Evolutionary conservation across 176 grass and related monocot species (phyloP).

Genomic region (Bonia amplexicaulis): DNA sequence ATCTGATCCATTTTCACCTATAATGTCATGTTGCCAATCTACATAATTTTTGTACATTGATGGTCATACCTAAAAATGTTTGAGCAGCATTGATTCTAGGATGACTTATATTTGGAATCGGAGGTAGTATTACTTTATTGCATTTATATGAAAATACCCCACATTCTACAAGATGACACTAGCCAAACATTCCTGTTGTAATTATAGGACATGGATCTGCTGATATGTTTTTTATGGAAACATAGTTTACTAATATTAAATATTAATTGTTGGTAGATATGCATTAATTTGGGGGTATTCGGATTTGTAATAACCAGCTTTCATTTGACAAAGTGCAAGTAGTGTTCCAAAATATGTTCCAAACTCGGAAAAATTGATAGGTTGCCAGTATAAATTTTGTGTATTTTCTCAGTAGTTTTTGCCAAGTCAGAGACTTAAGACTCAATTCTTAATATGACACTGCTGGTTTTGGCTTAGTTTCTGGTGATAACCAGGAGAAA

Average conservation of each 20-base stretch:
- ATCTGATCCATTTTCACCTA: too few relatives aligned
- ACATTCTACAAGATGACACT: neutral
- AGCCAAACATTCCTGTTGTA: neutral
- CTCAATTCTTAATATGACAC: neutral
- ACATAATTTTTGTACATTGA: too few relatives aligned
- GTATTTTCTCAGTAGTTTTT: neutral
- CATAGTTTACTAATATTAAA: neutral
- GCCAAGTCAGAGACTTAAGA: neutral
- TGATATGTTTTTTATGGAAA: neutral
- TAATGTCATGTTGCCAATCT: too few relatives aligned
- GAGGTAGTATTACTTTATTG: neutral
- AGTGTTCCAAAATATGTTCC: neutral
- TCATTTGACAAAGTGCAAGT: neutral
- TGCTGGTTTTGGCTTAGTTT: constrained; percentile 1
- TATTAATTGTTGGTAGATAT: neutral
- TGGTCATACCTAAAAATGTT: too few relatives aligned
- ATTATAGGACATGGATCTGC: neutral
- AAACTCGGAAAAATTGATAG: neutral
- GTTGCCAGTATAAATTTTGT: neutral
- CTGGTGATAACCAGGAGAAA: neutral
- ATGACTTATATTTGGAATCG: neutral
- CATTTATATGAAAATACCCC: neutral
- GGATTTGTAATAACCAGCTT: neutral
- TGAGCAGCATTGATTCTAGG: too few relatives aligned
- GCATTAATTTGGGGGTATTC: neutral